Evolutionary conservation across 768 basidiomycete species (phyloP), one percentile per base, ranked within the genome.

Genomic region (Agaricus sinodeliciosus): DNA sequence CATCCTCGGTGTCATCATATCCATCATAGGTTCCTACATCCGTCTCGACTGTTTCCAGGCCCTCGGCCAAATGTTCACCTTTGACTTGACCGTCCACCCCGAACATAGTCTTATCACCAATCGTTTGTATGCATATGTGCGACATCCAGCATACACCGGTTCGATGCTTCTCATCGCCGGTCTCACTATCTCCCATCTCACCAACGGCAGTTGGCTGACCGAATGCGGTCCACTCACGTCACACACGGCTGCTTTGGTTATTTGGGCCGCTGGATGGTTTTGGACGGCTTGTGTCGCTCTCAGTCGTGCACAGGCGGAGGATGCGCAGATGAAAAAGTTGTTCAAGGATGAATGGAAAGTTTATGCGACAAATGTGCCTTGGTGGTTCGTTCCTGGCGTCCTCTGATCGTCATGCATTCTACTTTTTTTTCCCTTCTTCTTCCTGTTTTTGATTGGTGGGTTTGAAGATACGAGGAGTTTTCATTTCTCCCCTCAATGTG

Each of bases 61-160:
- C 19, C 76, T 82, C 18, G 80, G 79, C 2, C 61, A 69, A 1
- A 64, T 80, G 51, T 82, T 82, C 67, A 81, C 80, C 0, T 82
- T 81, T 61, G 79, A 81, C 59, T 71, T 82, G 44, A 79, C 79
- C 43, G 62, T 82, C 39, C 77, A 75, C 50, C 77, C 78, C 1
- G 62, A 67, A 28, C 81, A 82, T 65, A 70, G 63, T 44, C 70
- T 81, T 42, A 65, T 81, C 56, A 80, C 78, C 2, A 61, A 63
- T n/a, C 72, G 78, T 16, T 75, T 71, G 54, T 81, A 81, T 60
- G 53, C 63, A 5, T 73, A 74, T 52, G 80, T 80, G 48, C 75
- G 80, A 6, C 80, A 81, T 63, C 80, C 80, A 15, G 71, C 78
- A 0, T 80, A 80, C 61, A 74, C 76, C 0, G 79, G 79, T n/a